Evolutionary conservation across 371 early-diverging fungal genomes (phyloP).

Genomic region (Mortierella sp.): DNA sequence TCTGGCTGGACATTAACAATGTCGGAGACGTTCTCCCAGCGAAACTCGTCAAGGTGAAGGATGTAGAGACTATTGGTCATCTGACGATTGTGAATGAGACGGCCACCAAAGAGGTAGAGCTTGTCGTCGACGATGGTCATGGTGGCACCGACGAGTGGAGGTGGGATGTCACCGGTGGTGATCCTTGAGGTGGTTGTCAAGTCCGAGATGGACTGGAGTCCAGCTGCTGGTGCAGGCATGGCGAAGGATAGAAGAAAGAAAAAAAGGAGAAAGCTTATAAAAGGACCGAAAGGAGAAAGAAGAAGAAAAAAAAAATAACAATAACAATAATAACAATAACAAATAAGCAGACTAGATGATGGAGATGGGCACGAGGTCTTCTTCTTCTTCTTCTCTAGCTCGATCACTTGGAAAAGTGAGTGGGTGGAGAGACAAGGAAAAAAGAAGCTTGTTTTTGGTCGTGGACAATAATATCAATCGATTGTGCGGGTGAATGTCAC

Average conservation of each 20-base stretch:
- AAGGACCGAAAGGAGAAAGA: not conserved
- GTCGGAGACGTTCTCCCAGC: constrained; percentile 57
- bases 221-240: constrained; percentile 33
- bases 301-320: not conserved
- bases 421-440: constrained; percentile 8
- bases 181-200: constrained; percentile 70
- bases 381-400: not conserved
- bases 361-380: constrained; percentile 2
- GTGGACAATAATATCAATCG: too few relatives aligned
- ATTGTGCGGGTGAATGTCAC: too few relatives aligned
- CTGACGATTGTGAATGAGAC: constrained; percentile 69
- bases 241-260: not conserved
- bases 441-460: too few relatives aligned
- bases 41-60: constrained; percentile 66
- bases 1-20: constrained; percentile 15
- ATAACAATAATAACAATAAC: not conserved
- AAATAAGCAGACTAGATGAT: not conserved
- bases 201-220: constrained; percentile 73
- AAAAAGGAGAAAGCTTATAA: not conserved
- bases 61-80: constrained; percentile 78
- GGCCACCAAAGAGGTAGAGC: constrained; percentile 80
- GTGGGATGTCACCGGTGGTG: constrained; percentile 79
- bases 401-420: not conserved
- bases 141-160: constrained; percentile 79
- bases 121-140: constrained; percentile 72